Percentiles rank a stretch among this genome's conserved stretches.
Conservation (phyloP, 2,329 filamentous ascomycete genomes). For the Aspergillus sp. region DNA sequence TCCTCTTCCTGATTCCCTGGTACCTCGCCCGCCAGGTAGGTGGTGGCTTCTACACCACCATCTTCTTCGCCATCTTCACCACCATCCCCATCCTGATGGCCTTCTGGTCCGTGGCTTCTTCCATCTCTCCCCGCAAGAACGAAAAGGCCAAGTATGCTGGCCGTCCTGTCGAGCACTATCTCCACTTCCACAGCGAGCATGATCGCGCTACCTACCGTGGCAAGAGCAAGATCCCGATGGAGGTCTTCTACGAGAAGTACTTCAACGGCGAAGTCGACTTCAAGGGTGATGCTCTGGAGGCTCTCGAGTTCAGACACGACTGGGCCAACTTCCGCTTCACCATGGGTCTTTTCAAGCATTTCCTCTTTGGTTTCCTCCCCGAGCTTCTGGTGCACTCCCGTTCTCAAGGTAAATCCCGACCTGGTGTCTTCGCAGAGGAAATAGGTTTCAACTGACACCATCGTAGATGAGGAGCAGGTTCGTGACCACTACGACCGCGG, state of each 20-base stretch:
- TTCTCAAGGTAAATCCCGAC: conserved; percentile 64
- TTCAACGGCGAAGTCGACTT: conserved; percentile 93
- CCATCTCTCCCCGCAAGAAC: conserved; percentile 82
- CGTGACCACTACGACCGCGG: conserved; percentile 97
- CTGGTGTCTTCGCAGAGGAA: background rate
- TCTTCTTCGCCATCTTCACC: conserved; percentile 81
- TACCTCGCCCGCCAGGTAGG: conserved; percentile 81
- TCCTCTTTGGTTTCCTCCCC: conserved; percentile 82
- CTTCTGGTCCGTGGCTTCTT: conserved; percentile 80
- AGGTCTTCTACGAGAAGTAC: conserved; percentile 98
- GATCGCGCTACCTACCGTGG: conserved; percentile 48
- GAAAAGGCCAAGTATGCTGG: conserved; percentile 88
- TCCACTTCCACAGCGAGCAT: conserved; percentile 47
- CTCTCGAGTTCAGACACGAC: conserved; percentile 91
- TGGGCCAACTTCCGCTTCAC: conserved; percentile 97
- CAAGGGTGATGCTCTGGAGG: conserved; percentile 87
- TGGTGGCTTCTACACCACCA: conserved; percentile 80
- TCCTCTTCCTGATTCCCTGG: conserved; percentile 70
- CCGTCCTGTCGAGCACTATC: conserved; percentile 85
- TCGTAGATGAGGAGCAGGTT: conserved; percentile 88
- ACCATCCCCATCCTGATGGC: conserved; percentile 73
- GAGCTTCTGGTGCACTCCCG: conserved; percentile 91
- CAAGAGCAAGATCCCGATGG: conserved; percentile 53
- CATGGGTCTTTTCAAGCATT: conserved; percentile 77
- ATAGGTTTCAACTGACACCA: background rate